phyloP scores from a whole-genome alignment of 768 basidiomycete species.

The Amanita muscaria region DNA sequence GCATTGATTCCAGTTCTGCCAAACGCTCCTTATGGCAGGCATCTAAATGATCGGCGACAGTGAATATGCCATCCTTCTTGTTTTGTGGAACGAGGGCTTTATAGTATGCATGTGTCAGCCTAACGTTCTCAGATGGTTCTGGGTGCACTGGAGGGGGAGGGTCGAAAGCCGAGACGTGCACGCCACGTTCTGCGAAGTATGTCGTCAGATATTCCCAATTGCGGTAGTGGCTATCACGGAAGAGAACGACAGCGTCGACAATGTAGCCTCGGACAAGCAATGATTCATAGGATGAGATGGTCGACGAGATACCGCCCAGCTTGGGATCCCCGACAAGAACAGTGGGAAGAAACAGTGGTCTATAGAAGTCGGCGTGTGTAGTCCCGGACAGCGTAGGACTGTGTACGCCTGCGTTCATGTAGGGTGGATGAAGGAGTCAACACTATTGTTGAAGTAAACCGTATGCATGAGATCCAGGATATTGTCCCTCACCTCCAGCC shows the following conservation, averaged over 20 bases:
- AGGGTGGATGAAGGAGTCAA: conserved; percentile 5
- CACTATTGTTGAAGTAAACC: conserved; percentile 4
- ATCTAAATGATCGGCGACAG: conserved; percentile 52
- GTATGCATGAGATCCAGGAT: conserved; percentile 8
- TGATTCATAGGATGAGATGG: conserved; percentile 89
- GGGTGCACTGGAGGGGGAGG: conserved; percentile 47
- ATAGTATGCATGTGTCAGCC: conserved; percentile 67
- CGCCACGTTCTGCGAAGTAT: conserved; percentile 71
- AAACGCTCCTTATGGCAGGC: conserved; percentile 55
- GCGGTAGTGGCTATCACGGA: conserved; percentile 79
- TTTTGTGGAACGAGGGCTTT: conserved; percentile 30
- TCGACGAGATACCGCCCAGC: conserved; percentile 88
- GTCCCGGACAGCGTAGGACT: conserved; percentile 80
- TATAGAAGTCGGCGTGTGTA: conserved; percentile 78
- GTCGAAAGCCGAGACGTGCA: conserved; percentile 44
- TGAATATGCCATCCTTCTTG: conserved; percentile 30
- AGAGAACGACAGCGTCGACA: conserved; percentile 75
- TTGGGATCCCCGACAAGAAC: conserved; percentile 82
- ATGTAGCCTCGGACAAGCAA: conserved; percentile 84
- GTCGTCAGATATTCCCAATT: conserved; percentile 76
- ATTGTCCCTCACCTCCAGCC: conserved; percentile 72
- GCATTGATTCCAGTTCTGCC: conserved; percentile 69
- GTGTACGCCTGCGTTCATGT: conserved; percentile 61
- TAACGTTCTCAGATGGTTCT: conserved; percentile 36
- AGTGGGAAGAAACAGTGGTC: conserved; percentile 81